phyloP scores from a whole-genome alignment of 768 basidiomycete genomes.

The Neoboletus magnificus region DNA sequence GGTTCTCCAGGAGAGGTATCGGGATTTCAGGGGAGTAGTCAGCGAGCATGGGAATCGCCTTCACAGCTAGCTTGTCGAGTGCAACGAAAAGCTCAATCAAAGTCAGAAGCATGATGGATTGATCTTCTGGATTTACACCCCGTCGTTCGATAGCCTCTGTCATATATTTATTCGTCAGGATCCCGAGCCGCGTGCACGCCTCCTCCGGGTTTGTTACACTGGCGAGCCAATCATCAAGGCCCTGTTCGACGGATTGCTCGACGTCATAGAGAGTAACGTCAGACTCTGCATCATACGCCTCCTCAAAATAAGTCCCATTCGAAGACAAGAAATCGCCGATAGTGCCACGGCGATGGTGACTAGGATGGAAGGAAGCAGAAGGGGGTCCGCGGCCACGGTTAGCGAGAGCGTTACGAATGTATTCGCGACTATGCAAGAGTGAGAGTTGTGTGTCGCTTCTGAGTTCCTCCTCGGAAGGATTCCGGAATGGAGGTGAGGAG shows the following conservation, averaged over 20 bases:
- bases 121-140: conserved; percentile 25
- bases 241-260: conserved; percentile 30
- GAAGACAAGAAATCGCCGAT: conserved; percentile 17
- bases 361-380: neutral
- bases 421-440: conserved; percentile 26
- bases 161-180: conserved; percentile 29
- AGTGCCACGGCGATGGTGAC: conserved; percentile 2
- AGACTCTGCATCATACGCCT: conserved; percentile 6
- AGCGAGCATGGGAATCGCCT: conserved; percentile 22
- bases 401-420: conserved; percentile 24
- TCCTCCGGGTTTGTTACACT: neutral
- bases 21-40: conserved; percentile 33
- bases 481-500: conserved; percentile 19
- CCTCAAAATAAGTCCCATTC: conserved; percentile 3
- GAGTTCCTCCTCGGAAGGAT: conserved; percentile 4
- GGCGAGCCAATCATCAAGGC: conserved; percentile 33
- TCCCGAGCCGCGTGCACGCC: conserved; percentile 14
- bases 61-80: conserved; percentile 26
- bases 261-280: conserved; percentile 34
- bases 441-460: conserved; percentile 32
- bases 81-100: conserved; percentile 34
- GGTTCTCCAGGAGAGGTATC: conserved; percentile 8
- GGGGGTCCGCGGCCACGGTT: neutral
- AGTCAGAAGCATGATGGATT: conserved; percentile 39
- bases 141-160: neutral